phyloP scores from a whole-genome alignment of 148 eudicot species.

The Chenopodium formosanum region DNA sequence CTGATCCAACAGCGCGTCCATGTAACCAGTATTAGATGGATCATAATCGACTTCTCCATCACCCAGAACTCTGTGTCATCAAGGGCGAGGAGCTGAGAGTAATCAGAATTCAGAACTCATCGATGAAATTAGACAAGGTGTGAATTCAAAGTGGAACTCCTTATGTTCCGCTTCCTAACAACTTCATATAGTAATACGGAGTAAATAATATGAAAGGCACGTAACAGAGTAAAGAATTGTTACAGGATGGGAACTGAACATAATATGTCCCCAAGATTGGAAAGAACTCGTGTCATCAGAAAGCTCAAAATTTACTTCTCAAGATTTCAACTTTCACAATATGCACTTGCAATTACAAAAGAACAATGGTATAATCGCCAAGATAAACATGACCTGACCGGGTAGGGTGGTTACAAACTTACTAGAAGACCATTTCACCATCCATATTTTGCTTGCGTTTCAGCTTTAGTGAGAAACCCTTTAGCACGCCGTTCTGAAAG shows the following conservation, averaged over 20 bases:
- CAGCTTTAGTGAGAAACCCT: slow-evolving; percentile 94
- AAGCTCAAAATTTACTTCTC: neutral
- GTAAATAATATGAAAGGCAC: neutral
- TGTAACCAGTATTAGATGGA: no score
- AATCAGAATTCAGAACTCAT: no score
- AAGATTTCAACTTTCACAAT: neutral
- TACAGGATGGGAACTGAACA: neutral
- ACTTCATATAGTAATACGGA: neutral
- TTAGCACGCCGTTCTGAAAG: slow-evolving; percentile 73
- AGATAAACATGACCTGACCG: neutral
- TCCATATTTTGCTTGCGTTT: slow-evolving; percentile 75
- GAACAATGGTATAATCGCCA: neutral
- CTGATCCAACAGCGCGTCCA: no score
- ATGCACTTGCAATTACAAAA: neutral
- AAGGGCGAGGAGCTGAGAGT: no score
- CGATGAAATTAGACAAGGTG: neutral
- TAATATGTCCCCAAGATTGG: neutral
- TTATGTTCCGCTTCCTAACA: neutral
- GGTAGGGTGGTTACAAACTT: neutral
- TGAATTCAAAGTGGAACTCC: neutral
- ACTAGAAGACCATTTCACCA: slow-evolving; percentile 29
- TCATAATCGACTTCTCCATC: no score
- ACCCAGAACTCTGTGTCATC: no score
- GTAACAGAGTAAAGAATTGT: neutral
- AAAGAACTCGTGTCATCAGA: neutral